Evolutionary conservation across 2,329 filamentous ascomycete species (phyloP).

Genomic region (Trichoderma gracile): DNA sequence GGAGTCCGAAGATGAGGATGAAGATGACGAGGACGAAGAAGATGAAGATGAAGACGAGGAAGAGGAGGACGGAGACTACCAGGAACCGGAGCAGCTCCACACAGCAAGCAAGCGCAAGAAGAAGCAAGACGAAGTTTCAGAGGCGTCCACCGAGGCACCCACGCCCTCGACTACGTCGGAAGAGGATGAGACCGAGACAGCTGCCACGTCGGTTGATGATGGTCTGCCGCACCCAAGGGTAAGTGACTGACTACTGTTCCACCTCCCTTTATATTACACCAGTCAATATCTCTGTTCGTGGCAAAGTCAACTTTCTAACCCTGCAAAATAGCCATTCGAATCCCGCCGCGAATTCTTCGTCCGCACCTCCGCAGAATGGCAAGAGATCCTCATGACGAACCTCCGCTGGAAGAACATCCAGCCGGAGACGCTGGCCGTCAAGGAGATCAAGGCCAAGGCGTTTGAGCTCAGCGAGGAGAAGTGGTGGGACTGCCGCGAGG

Average conservation of each 20-base stretch:
- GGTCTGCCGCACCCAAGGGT: conserved; percentile 70
- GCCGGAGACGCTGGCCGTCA: conserved; percentile 70
- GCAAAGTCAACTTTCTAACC: neutral
- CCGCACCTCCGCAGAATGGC: conserved; percentile 86
- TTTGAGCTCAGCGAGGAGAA: conserved; percentile 93
- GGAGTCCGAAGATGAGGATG: conserved; percentile 57
- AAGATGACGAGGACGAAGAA: conserved; percentile 60
- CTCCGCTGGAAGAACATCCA: conserved; percentile 68
- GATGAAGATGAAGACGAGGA: conserved; percentile 62
- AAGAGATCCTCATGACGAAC: conserved; percentile 77
- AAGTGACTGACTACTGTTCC: conserved; percentile 31
- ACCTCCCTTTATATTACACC: neutral
- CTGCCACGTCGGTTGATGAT: conserved; percentile 63
- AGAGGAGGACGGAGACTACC: conserved; percentile 54
- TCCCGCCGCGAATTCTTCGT: conserved; percentile 88
- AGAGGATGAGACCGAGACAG: conserved; percentile 51
- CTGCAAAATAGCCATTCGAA: conserved; percentile 73
- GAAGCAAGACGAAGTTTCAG: conserved; percentile 50
- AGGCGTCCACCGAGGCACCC: conserved; percentile 39
- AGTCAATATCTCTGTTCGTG: neutral
- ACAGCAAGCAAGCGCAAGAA: conserved; percentile 60
- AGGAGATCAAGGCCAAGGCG: conserved; percentile 89
- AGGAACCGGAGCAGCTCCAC: conserved; percentile 51
- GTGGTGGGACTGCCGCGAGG: conserved; percentile 98
- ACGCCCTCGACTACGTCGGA: conserved; percentile 38